Percentiles rank a stretch among this genome's conserved stretches.
Evolutionary conservation across 2,329 filamentous ascomycete species (phyloP).

Genomic region (Aspergillus sp.): DNA sequence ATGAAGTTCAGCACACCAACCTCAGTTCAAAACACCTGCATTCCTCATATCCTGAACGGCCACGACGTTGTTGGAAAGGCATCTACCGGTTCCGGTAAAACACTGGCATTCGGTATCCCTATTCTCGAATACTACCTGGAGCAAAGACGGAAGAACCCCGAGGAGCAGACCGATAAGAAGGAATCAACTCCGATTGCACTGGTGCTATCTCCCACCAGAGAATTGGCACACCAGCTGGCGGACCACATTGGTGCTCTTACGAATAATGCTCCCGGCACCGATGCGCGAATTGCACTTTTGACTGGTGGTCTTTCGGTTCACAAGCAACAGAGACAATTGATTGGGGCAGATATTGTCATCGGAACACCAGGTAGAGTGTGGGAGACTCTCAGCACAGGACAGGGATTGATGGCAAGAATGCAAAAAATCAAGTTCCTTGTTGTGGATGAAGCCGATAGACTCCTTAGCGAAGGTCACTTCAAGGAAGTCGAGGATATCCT

Average conservation of each 20-base stretch:
- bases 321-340: conserved; percentile 83
- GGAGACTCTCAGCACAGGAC: conserved; percentile 81
- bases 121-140: conserved; percentile 80
- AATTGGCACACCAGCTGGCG: conserved; percentile 86
- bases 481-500: conserved; percentile 90
- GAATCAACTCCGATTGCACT: conserved; percentile 61
- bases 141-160: conserved; percentile 24
- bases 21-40: conserved; percentile 70
- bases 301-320: conserved; percentile 91
- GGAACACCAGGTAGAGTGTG: conserved; percentile 88
- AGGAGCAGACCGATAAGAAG: conserved; percentile 38
- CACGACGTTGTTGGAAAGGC: conserved; percentile 95
- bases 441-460: conserved; percentile 87
- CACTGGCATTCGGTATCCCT: conserved; percentile 87
- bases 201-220: conserved; percentile 85
- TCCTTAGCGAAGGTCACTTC: conserved; percentile 90
- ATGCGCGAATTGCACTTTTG: conserved; percentile 68
- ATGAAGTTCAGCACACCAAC: conserved; percentile 79
- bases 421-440: conserved; percentile 76
- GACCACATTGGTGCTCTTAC: conserved; percentile 77
- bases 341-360: conserved; percentile 85
- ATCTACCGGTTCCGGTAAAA: conserved; percentile 94
- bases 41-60: conserved; percentile 76
- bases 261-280: conserved; percentile 57
- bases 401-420: conserved; percentile 64